Evolutionary conservation across 306 rosid genomes (phyloP).

Genomic region (Hippophae rhamnoides): DNA sequence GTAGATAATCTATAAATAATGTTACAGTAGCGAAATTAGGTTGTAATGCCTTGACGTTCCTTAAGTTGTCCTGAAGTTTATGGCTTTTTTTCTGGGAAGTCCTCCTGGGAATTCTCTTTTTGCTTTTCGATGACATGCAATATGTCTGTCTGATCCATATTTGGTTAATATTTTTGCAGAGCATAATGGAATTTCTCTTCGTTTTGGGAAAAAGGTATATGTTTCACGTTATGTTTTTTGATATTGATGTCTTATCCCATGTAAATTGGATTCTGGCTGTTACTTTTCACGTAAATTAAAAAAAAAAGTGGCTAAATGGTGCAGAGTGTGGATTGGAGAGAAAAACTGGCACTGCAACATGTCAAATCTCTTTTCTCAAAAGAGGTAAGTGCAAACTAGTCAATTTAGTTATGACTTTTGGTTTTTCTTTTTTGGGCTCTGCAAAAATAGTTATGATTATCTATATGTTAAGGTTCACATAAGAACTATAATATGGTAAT

Average conservation of each 20-base stretch:
- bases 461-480: slow-evolving; percentile 13
- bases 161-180: slow-evolving; percentile 45
- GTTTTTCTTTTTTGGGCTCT: too few species aligned
- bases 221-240: slow-evolving; percentile 10
- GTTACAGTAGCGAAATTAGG: not conserved
- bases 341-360: slow-evolving; percentile 51
- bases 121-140: not conserved
- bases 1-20: not conserved
- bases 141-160: not conserved
- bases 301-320: slow-evolving; percentile 10
- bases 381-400: slow-evolving; percentile 52
- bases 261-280: slow-evolving; percentile 8
- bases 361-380: slow-evolving; percentile 61
- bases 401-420: too few species aligned
- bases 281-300: not conserved
- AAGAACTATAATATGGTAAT: slow-evolving; percentile 7
- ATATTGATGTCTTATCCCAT: slow-evolving; percentile 8
- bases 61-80: not conserved
- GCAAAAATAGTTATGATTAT: slow-evolving; percentile 1
- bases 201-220: slow-evolving; percentile 44
- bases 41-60: not conserved
- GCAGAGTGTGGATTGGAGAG: slow-evolving; percentile 64
- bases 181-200: slow-evolving; percentile 32
- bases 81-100: not conserved
- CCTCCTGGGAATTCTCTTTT: not conserved